phyloP scores from a whole-genome alignment of 257 asterid genomes.

The Hygrophila difformis region DNA sequence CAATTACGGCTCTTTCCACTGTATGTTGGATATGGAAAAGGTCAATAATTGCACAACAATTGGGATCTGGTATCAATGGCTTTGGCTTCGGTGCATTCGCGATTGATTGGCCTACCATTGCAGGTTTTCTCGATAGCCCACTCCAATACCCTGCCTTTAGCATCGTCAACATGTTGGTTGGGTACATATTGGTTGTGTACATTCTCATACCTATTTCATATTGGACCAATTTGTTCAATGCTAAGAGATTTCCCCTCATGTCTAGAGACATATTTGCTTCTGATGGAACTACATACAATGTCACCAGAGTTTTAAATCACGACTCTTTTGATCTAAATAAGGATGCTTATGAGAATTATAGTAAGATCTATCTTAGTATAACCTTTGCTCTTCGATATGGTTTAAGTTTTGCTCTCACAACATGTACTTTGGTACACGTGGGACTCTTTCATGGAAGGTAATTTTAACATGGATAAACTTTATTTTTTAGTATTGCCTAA shows the following conservation, averaged over 20 bases:
- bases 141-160: conserved; percentile 59
- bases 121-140: conserved; percentile 51
- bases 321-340: conserved; percentile 34
- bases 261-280: conserved; percentile 44
- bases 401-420: conserved; percentile 41
- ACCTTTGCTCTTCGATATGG: conserved; percentile 42
- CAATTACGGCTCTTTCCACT: conserved; percentile 49
- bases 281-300: conserved; percentile 35
- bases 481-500: neutral
- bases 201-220: conserved; percentile 36
- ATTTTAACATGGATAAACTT: neutral
- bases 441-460: conserved; percentile 59
- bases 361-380: conserved; percentile 48
- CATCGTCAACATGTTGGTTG: conserved; percentile 45
- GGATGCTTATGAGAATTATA: conserved; percentile 39
- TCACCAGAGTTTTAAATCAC: conserved; percentile 26
- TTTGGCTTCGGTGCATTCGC: conserved; percentile 55
- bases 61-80: conserved; percentile 46
- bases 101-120: conserved; percentile 52
- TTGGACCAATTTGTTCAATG: conserved; percentile 40
- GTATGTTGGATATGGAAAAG: conserved; percentile 63
- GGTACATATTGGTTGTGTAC: conserved; percentile 33
- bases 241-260: conserved; percentile 41
- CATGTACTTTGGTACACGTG: conserved; percentile 57
- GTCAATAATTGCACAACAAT: conserved; percentile 49